Percentiles rank a stretch among this genome's conserved stretches.
Conservation (phyloP, 2,329 filamentous ascomycete species). For the Colletotrichum scovillei region DNA sequence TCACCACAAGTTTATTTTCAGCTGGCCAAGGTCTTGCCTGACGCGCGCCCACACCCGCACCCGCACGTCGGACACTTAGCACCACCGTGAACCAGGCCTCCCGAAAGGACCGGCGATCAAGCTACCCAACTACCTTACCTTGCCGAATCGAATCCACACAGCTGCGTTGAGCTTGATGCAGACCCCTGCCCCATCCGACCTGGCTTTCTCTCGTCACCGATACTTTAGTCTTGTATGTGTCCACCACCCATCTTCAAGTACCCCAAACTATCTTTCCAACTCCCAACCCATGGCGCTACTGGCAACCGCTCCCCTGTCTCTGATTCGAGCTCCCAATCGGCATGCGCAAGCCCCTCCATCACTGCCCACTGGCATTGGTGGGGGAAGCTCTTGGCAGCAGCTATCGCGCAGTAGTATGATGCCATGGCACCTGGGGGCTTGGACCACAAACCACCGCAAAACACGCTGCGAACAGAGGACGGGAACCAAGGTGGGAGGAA, state of each 20-base stretch:
- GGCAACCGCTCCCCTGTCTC: slow-evolving; percentile 21
- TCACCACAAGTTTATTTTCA: slow-evolving; percentile 4
- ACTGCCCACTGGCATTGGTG: slow-evolving; percentile 31
- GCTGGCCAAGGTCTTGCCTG: slow-evolving; percentile 26
- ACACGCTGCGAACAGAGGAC: slow-evolving; percentile 10
- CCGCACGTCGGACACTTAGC: slow-evolving; percentile 20
- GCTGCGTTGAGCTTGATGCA: slow-evolving; percentile 35
- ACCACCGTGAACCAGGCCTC: slow-evolving; percentile 22
- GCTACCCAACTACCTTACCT: slow-evolving; percentile 16
- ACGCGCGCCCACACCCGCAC: neutral
- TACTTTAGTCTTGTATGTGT: slow-evolving; percentile 18
- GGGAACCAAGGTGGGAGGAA: slow-evolving; percentile 16
- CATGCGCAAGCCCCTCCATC: slow-evolving; percentile 31
- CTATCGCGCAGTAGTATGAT: slow-evolving; percentile 36
- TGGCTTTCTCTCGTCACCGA: slow-evolving; percentile 17
- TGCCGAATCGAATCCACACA: slow-evolving; percentile 25
- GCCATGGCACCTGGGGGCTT: slow-evolving; percentile 34
- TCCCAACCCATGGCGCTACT: neutral
- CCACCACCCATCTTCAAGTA: neutral
- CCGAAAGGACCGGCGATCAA: slow-evolving; percentile 32
- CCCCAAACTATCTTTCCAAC: neutral
- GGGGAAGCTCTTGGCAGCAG: slow-evolving; percentile 31
- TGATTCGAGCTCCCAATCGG: slow-evolving; percentile 33
- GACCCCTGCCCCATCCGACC: slow-evolving; percentile 31
- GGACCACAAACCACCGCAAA: slow-evolving; percentile 24